phyloP scores from a whole-genome alignment of 441 rosid species.

The Euphorbia corollata region DNA sequence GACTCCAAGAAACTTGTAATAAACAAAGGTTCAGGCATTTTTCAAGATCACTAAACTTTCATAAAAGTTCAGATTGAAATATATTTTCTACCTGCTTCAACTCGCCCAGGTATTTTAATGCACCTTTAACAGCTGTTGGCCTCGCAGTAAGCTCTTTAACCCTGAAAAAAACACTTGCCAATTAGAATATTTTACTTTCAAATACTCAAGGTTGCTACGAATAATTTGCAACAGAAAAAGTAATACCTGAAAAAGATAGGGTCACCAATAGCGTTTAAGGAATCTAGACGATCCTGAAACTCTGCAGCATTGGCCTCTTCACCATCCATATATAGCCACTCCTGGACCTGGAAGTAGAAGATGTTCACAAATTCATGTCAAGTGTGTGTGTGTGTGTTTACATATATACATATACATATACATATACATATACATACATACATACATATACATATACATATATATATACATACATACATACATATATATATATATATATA shows the following conservation, averaged over 20 bases:
- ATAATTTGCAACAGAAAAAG: background rate
- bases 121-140: constrained; percentile 58
- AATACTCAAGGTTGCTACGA: background rate
- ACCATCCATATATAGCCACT: constrained; percentile 94
- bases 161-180: constrained; percentile 30
- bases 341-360: constrained; percentile 63
- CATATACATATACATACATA: no score
- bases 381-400: background rate
- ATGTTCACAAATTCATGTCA: constrained; percentile 8
- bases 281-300: constrained; percentile 64
- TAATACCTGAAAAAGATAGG: constrained; percentile 74
- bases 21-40: constrained; percentile 1
- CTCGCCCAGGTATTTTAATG: constrained; percentile 52
- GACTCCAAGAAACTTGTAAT: background rate
- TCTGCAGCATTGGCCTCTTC: constrained; percentile 78
- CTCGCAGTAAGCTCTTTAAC: constrained; percentile 72
- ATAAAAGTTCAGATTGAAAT: background rate
- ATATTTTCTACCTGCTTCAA: constrained; percentile 54
- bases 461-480: no score
- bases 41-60: background rate
- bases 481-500: no score
- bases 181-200: background rate
- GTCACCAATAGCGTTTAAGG: constrained; percentile 62
- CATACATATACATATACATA: no score
- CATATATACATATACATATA: no score